Evolutionary conservation across 2,329 filamentous ascomycete species (phyloP).

Genomic region (Apiospora aurea): DNA sequence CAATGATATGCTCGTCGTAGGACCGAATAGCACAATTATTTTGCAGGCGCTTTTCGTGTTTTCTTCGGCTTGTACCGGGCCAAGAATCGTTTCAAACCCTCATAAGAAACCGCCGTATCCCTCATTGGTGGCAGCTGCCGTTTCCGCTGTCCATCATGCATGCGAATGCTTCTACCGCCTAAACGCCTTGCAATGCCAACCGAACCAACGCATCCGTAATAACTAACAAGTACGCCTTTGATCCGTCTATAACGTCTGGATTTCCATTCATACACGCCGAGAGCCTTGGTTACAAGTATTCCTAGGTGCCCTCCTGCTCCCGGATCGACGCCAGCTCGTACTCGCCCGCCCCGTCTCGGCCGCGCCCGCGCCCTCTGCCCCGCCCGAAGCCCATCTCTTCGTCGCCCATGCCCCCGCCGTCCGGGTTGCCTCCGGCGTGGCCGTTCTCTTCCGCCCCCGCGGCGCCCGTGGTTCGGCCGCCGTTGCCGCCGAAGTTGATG

Average conservation of each 20-base stretch:
- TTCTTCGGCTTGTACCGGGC: background rate
- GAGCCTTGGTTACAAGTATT: background rate
- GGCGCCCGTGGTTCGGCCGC: slow-evolving; percentile 45
- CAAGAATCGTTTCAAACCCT: background rate
- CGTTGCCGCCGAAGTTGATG: slow-evolving; percentile 79
- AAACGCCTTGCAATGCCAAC: slow-evolving; percentile 22
- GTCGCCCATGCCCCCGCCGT: slow-evolving; percentile 38
- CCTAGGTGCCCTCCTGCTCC: slow-evolving; percentile 4
- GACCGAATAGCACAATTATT: background rate
- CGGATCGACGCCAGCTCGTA: slow-evolving; percentile 66
- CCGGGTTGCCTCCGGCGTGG: slow-evolving; percentile 33
- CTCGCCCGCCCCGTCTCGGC: slow-evolving; percentile 62
- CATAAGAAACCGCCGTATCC: background rate
- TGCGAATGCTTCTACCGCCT: slow-evolving; percentile 15
- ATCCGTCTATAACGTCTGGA: background rate
- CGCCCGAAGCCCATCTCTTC: slow-evolving; percentile 59
- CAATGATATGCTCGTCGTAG: background rate
- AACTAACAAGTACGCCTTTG: slow-evolving; percentile 14
- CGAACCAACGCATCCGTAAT: slow-evolving; percentile 7
- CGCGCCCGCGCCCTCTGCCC: slow-evolving; percentile 59
- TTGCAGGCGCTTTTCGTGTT: background rate
- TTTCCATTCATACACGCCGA: slow-evolving; percentile 1
- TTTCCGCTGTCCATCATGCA: background rate
- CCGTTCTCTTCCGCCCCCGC: slow-evolving; percentile 29
- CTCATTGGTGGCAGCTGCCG: background rate